phyloP scores from a whole-genome alignment of 345 rosid species.

The Boechera retrofracta region DNA sequence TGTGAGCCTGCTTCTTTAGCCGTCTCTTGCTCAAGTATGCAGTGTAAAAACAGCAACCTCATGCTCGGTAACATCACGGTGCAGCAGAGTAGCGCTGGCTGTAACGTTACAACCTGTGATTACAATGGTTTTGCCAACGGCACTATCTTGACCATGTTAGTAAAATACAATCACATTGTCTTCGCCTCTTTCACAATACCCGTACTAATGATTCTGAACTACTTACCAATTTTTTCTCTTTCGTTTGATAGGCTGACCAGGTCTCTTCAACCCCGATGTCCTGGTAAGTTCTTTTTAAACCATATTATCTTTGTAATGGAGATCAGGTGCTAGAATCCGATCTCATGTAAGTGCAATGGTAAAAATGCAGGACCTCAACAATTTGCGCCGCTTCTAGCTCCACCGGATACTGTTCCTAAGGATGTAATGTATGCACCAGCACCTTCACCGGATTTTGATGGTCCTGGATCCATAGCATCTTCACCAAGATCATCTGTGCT shows the following conservation, averaged over 20 bases:
- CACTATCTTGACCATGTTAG: conserved; percentile 71
- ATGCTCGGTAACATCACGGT: conserved; percentile 83
- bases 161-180: conserved; percentile 25
- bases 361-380: conserved; percentile 72
- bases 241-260: conserved; percentile 62
- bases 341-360: conserved; percentile 18
- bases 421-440: conserved; percentile 70
- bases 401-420: conserved; percentile 67
- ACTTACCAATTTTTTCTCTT: conserved; percentile 1
- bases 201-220: background rate
- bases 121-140: conserved; percentile 84
- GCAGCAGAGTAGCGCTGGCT: conserved; percentile 84
- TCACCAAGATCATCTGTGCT: conserved; percentile 58
- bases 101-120: conserved; percentile 80
- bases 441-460: conserved; percentile 47
- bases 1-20: conserved; percentile 96
- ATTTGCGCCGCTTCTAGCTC: conserved; percentile 81
- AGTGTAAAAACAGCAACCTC: conserved; percentile 81
- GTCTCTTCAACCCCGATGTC: conserved; percentile 91
- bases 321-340: background rate
- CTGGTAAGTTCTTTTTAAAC: conserved; percentile 57
- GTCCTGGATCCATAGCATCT: conserved; percentile 47
- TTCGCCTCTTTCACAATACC: background rate
- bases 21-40: conserved; percentile 98
- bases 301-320: background rate